Evolutionary conservation across 2,329 filamentous ascomycete genomes (phyloP).

Genomic region (Hymenoscyphus occultus): DNA sequence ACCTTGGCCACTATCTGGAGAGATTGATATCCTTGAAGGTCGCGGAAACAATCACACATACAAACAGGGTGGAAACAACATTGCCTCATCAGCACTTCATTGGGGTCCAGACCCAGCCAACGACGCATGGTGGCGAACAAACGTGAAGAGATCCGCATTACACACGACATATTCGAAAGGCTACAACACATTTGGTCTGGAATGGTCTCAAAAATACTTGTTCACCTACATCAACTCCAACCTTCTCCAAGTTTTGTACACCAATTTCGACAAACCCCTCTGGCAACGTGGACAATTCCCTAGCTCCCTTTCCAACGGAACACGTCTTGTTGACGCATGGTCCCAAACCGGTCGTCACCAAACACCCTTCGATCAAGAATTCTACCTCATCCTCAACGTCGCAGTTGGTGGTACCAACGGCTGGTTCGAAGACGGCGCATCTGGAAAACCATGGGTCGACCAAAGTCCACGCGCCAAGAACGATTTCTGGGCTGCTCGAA

Average conservation of each 20-base stretch:
- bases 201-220: conserved; percentile 85
- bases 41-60: conserved; percentile 82
- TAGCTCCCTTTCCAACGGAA: conserved; percentile 60
- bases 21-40: conserved; percentile 79
- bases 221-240: conserved; percentile 84
- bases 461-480: conserved; percentile 60
- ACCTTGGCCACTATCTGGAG: conserved; percentile 73
- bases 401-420: conserved; percentile 77
- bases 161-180: conserved; percentile 68
- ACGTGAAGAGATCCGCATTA: conserved; percentile 70
- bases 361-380: conserved; percentile 72
- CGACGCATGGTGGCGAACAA: conserved; percentile 81
- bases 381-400: conserved; percentile 74
- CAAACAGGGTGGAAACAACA: conserved; percentile 73
- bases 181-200: conserved; percentile 76
- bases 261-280: conserved; percentile 66
- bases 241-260: conserved; percentile 77
- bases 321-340: conserved; percentile 63
- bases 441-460: conserved; percentile 78
- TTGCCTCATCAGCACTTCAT: conserved; percentile 75
- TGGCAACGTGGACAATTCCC: conserved; percentile 70
- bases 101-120: conserved; percentile 72
- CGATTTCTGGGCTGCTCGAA: conserved; percentile 72
- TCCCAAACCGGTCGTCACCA: conserved; percentile 55
- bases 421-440: conserved; percentile 74